These are phyloP conservation scores for Phytophthora pisi DNA, from an alignment of 352 stramenopile genomes.

Conservation along the genomic window DNA sequence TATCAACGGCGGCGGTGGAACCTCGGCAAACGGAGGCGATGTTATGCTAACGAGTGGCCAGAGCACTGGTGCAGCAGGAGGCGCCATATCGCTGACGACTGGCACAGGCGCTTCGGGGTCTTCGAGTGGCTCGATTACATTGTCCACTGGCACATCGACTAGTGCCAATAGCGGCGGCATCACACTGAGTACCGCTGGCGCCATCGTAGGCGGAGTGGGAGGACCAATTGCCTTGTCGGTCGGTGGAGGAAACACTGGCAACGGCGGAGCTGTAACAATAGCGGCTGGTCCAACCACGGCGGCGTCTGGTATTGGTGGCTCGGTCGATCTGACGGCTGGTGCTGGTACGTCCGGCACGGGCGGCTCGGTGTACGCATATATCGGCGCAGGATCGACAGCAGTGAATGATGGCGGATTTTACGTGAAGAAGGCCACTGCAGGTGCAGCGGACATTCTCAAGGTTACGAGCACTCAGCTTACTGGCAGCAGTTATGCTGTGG, in stretches of 20 bases:
- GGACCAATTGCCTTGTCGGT: slow-evolving; percentile 48
- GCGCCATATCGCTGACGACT: slow-evolving; percentile 32
- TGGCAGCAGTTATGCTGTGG: slow-evolving; percentile 41
- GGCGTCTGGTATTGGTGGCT: slow-evolving; percentile 38
- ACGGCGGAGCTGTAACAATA: slow-evolving; percentile 48
- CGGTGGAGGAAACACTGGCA: slow-evolving; percentile 34
- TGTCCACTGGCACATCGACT: slow-evolving; percentile 43
- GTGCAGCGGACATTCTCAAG: slow-evolving; percentile 42
- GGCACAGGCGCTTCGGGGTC: slow-evolving; percentile 29
- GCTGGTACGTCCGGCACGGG: slow-evolving; percentile 41
- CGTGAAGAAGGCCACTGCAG: slow-evolving; percentile 42
- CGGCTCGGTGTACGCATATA: slow-evolving; percentile 48
- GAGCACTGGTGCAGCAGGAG: slow-evolving; percentile 35
- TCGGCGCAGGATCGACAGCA: slow-evolving; percentile 28
- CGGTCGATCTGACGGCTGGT: slow-evolving; percentile 48
- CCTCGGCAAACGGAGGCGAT: slow-evolving; percentile 31
- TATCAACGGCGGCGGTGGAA: slow-evolving; percentile 37
- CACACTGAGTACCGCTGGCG: slow-evolving; percentile 34
- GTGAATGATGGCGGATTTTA: slow-evolving; percentile 41
- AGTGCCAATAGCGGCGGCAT: slow-evolving; percentile 45
- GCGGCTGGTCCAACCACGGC: slow-evolving; percentile 48
- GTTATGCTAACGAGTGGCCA: slow-evolving; percentile 45
- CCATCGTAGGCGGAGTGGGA: slow-evolving; percentile 37
- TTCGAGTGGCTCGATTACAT: slow-evolving; percentile 43
- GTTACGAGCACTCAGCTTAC: slow-evolving; percentile 38